A percentile compares a stretch with the other conserved stretches of the same genome.
phyloP scores from a whole-genome alignment of 2,329 filamentous ascomycete species.

The Aspergillus sp. region DNA sequence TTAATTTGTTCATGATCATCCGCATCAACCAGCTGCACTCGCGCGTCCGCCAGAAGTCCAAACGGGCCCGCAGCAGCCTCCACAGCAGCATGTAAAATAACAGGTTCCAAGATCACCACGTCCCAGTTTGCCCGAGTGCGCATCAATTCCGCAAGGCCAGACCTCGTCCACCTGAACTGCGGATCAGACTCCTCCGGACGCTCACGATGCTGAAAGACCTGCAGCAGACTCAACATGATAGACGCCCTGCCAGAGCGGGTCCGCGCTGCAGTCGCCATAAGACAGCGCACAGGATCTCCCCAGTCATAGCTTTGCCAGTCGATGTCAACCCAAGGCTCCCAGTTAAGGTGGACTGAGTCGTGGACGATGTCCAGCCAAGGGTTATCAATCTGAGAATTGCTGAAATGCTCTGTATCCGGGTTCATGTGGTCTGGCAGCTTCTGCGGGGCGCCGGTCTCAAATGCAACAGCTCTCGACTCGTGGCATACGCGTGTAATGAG shows the following conservation, averaged over 20 bases:
- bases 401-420: not conserved
- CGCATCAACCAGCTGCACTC: slow-evolving; percentile 10
- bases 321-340: not conserved
- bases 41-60: slow-evolving; percentile 7
- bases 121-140: not conserved
- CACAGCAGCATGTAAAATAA: slow-evolving; percentile 4
- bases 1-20: not conserved
- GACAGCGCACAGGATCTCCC: not conserved
- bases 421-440: not conserved
- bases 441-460: not conserved
- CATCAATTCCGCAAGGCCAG: not conserved
- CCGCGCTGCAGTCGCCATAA: not conserved
- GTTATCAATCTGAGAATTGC: not conserved
- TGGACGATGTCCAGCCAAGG: not conserved
- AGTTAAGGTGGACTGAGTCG: slow-evolving; percentile 1
- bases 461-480: not conserved
- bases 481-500: not conserved
- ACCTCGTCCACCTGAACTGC: not conserved
- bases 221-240: not conserved
- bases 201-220: not conserved
- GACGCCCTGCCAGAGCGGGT: not conserved
- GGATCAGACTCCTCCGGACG: not conserved
- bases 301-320: not conserved
- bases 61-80: slow-evolving; percentile 4
- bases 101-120: not conserved